A percentile compares a stretch with the other conserved stretches of the same genome.
Conservation (phyloP, 2,329 filamentous ascomycete genomes). For the Aspergillus quadrilineatus region DNA sequence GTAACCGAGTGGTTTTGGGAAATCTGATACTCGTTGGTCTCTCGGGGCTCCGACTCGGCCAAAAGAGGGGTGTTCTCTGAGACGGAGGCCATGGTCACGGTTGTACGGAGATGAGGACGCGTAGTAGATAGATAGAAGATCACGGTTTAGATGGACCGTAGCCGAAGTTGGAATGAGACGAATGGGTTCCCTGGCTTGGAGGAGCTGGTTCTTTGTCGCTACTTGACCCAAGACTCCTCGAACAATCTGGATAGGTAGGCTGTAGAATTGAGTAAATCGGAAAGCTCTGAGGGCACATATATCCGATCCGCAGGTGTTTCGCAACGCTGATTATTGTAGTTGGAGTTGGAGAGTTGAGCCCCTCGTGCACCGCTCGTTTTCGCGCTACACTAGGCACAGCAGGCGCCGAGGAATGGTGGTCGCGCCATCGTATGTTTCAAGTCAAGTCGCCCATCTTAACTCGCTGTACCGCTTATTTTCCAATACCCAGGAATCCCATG, state of each 20-base stretch:
- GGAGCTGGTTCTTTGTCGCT: background rate
- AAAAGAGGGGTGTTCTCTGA: conserved; percentile 9
- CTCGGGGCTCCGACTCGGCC: background rate
- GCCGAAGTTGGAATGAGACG: background rate
- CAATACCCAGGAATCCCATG: conserved; percentile 36
- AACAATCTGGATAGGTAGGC: background rate
- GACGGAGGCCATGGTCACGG: background rate
- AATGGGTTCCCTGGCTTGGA: background rate
- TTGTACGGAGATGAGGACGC: background rate
- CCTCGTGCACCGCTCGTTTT: background rate
- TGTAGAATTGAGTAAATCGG: background rate
- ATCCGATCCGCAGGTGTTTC: background rate
- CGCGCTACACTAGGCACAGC: background rate
- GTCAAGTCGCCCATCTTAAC: background rate
- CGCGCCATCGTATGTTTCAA: background rate
- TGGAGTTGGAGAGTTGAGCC: background rate
- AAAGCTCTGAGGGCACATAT: background rate
- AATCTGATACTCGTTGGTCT: background rate
- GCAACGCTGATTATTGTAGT: background rate
- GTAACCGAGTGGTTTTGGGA: background rate
- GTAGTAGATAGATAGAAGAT: background rate
- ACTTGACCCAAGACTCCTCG: too few species aligned
- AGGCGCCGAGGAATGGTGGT: background rate
- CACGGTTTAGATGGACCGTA: background rate
- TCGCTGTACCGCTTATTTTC: conserved; percentile 10